Conservation (phyloP, 345 rosid genomes). For the Eucalyptus curtisii region DNA sequence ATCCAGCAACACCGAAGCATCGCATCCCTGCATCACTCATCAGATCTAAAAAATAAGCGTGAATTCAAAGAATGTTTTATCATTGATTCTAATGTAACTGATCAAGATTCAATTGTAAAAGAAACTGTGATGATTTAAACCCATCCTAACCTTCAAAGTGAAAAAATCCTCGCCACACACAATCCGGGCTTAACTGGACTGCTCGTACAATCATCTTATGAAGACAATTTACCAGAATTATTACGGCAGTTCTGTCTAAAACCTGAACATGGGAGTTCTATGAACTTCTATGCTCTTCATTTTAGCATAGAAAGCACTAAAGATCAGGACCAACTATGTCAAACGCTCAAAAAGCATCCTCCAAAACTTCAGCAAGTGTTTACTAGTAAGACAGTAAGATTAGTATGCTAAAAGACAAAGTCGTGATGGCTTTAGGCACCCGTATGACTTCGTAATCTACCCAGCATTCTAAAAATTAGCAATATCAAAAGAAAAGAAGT, state of each 20-base stretch:
- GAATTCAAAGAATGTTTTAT: neutral
- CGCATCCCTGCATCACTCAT: slow-evolving; percentile 52
- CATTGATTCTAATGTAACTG: neutral
- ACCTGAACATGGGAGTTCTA: neutral
- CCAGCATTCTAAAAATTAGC: neutral
- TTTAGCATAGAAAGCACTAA: neutral
- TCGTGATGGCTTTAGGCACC: neutral
- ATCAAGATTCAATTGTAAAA: neutral
- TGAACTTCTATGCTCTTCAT: neutral
- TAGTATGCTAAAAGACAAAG: neutral
- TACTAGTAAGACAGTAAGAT: neutral
- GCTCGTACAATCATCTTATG: neutral
- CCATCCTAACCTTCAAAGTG: neutral
- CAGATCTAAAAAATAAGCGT: neutral
- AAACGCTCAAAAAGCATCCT: neutral
- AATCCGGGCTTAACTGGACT: neutral
- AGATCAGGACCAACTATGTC: neutral
- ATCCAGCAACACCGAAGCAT: slow-evolving; percentile 68
- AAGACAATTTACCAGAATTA: neutral
- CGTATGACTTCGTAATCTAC: neutral
- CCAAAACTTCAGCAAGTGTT: neutral
- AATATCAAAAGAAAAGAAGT: too few species aligned
- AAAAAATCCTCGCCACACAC: neutral
- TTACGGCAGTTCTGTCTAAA: neutral
- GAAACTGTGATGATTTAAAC: neutral